Evolutionary conservation across 225 moss, liverwort and hornwort species (phyloP).

Genomic region (Marchantia paleacea): DNA sequence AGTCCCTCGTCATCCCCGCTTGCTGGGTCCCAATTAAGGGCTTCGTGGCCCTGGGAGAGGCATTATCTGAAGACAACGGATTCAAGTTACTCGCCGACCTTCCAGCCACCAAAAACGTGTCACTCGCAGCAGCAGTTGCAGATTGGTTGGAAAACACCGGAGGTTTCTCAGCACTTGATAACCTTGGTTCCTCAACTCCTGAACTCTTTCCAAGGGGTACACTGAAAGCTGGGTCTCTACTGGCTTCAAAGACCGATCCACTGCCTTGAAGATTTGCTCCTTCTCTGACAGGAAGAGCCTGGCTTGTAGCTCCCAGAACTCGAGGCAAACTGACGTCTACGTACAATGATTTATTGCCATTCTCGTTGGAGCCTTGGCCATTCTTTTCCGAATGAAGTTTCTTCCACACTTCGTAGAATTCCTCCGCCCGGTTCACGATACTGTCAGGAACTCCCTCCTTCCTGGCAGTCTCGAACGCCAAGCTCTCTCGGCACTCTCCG

Average conservation of each 20-base stretch:
- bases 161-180: neutral
- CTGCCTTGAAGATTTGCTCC: neutral
- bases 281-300: neutral
- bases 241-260: neutral
- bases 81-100: neutral
- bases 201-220: neutral
- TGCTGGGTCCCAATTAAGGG: neutral
- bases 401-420: neutral
- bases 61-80: neutral
- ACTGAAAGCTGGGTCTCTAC: neutral
- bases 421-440: slow-evolving; percentile 73
- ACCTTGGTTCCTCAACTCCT: neutral
- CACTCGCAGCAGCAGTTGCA: neutral
- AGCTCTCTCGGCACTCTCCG: slow-evolving; percentile 90
- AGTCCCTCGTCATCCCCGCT: neutral
- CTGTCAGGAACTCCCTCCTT: slow-evolving; percentile 80
- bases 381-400: neutral
- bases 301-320: neutral
- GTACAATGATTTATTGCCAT: neutral
- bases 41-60: neutral
- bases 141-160: neutral
- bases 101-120: neutral
- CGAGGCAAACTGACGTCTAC: neutral
- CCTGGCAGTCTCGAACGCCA: slow-evolving; percentile 93
- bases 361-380: neutral